Conservation (phyloP, 257 asterid species). For the Nicotiana paniculata region DNA sequence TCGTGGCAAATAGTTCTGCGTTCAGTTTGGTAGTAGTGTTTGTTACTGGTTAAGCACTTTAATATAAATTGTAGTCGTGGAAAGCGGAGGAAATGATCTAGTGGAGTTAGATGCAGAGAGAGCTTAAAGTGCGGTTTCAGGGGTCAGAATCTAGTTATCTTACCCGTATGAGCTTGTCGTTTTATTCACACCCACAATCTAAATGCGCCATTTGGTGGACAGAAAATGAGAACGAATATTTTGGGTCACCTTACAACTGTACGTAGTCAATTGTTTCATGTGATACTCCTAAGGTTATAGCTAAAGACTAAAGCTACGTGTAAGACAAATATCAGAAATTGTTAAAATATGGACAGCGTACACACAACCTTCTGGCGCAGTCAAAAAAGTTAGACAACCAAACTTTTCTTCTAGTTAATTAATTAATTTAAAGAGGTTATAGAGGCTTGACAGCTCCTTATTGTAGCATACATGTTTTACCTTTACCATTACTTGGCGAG, state of each 20-base stretch:
- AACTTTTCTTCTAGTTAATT: background rate
- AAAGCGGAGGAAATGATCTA: background rate
- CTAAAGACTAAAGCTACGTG: background rate
- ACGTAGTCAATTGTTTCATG: slow-evolving; percentile 8
- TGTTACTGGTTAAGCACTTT: slow-evolving; percentile 34
- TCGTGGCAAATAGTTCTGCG: slow-evolving; percentile 46
- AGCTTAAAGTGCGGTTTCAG: slow-evolving; percentile 12
- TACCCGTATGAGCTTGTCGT: slow-evolving; percentile 28
- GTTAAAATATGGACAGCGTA: background rate
- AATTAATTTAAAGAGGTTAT: background rate
- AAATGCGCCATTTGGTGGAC: slow-evolving; percentile 41
- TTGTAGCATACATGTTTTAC: background rate
- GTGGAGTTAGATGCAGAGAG: background rate
- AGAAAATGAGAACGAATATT: slow-evolving; percentile 23
- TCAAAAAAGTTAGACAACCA: background rate
- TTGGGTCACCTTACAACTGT: slow-evolving; percentile 26
- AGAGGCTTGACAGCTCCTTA: background rate
- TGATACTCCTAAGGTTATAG: background rate
- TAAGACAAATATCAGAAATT: background rate
- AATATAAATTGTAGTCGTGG: slow-evolving; percentile 14
- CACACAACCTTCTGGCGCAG: background rate
- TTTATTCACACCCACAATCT: slow-evolving; percentile 17
- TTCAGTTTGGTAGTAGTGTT: slow-evolving; percentile 46
- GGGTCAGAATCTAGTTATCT: slow-evolving; percentile 9
- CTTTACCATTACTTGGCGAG: background rate